A percentile compares a stretch with the other conserved stretches of the same genome.
Evolutionary conservation across 495 filamentous ascomycete genomes (phyloP).

Genomic region (Penicillium samsonianum): DNA sequence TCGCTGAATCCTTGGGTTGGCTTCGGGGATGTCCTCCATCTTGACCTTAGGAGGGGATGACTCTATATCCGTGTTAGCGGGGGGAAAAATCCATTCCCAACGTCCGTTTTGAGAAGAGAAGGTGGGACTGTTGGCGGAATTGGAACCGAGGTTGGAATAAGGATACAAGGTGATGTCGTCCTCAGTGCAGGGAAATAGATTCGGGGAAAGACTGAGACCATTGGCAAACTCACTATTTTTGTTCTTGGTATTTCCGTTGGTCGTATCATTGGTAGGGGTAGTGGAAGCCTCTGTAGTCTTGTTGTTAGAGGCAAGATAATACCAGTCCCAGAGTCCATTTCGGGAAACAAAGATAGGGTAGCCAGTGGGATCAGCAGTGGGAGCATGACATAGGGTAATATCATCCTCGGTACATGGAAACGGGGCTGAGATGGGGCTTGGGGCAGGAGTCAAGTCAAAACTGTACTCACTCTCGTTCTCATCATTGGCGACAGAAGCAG

Average conservation of each 20-base stretch:
- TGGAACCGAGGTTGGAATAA: neutral
- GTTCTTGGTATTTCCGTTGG: neutral
- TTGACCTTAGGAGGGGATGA: neutral
- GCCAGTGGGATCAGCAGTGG: neutral
- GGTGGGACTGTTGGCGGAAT: neutral
- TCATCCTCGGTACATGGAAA: neutral
- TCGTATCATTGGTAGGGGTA: neutral
- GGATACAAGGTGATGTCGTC: neutral
- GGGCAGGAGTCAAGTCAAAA: neutral
- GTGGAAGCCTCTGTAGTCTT: neutral
- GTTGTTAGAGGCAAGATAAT: conserved; percentile 1
- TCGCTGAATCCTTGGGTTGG: neutral
- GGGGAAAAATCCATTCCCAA: neutral
- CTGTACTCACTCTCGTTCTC: conserved; percentile 1
- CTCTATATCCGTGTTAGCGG: conserved; percentile 6
- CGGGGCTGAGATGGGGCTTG: neutral
- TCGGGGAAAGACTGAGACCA: too few species aligned
- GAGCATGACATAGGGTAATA: neutral
- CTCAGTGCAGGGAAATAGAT: neutral
- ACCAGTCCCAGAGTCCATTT: conserved; percentile 3
- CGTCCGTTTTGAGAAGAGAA: neutral
- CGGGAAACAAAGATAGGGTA: conserved; percentile 4
- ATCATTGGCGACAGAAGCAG: neutral
- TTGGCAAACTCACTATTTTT: neutral
- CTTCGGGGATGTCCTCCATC: neutral